Base-by-base conservation (phyloP, 768 basidiomycete species). In the Lentinula guzmanii region DNA sequence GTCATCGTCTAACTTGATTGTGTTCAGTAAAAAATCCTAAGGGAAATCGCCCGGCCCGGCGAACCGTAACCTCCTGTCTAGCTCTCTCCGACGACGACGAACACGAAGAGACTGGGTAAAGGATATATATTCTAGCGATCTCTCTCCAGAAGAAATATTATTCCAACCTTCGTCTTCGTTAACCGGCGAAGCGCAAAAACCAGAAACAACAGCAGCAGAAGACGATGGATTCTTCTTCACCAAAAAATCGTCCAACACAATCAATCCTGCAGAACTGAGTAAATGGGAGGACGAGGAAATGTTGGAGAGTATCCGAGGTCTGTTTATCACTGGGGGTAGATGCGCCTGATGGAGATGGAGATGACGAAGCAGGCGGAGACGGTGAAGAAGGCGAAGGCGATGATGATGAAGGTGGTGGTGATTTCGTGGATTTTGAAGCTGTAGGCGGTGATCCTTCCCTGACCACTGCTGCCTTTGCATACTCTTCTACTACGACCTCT, bases 231-330 rank as follows among this genome's bases (percentile, higher is more conserved):
- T n/a, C n/a, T n/a, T n/a, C n/a, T n/a, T n/a, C n/a, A n/a, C n/a
- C n/a, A n/a, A n/a, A n/a, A n/a, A n/a, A n/a, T n/a, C n/a, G n/a
- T n/a, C n/a, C n/a, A n/a, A n/a, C n/a, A n/a, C n/a, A n/a, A n/a
- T n/a, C n/a, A n/a, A n/a, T n/a, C 21, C 66, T 1, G 82, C 85
- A 28, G 76, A 76, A 50, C 71, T 91, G 61, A 82, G 78, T 63
- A 83, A 84, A 66, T 98, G 95, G 95, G 86, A 90, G 61, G 86
- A 91, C 63, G 91, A 95, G 64, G 86, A 83, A 24, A 80, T 91
- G 71, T 80, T 98, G 24, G 91, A 97, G 56, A 89, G 91, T 1
- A 86, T 99, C 68, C 85, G 91, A 5, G 78, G 85, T 59, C 77
- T 96, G 55, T 99, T 98, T 76, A 96, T 99, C 70, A 96, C 95